These are phyloP conservation scores for Cnidoscolus chayamansa DNA, from an alignment of 441 rosid species.

Conservation along the genomic window DNA sequence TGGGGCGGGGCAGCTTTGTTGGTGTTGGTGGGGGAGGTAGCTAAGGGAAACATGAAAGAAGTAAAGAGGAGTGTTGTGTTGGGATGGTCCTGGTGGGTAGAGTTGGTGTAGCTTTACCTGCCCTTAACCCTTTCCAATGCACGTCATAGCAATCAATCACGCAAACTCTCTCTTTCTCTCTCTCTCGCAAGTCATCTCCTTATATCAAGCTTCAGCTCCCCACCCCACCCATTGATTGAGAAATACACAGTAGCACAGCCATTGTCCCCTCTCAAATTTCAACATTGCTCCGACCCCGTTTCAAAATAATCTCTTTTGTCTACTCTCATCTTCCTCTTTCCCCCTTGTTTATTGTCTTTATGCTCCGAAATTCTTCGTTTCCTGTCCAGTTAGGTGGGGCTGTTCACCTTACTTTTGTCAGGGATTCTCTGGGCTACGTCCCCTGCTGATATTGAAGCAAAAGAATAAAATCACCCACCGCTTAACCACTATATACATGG, in stretches of 20 bases:
- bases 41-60: slow-evolving; percentile 25
- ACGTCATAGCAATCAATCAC: slow-evolving; percentile 27
- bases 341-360: slow-evolving; percentile 22
- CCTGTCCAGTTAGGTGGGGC: slow-evolving; percentile 52
- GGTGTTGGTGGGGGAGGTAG: not conserved
- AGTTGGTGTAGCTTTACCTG: slow-evolving; percentile 30
- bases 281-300: slow-evolving; percentile 21
- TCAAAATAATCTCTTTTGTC: slow-evolving; percentile 14
- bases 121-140: slow-evolving; percentile 30
- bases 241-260: slow-evolving; percentile 42
- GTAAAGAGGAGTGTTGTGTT: slow-evolving; percentile 18
- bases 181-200: slow-evolving; percentile 10
- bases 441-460: not conserved
- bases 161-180: not conserved
- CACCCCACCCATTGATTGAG: slow-evolving; percentile 41
- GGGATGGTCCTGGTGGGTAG: slow-evolving; percentile 25
- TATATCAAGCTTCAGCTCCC: slow-evolving; percentile 21
- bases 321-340: slow-evolving; percentile 15
- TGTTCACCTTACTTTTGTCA: slow-evolving; percentile 58
- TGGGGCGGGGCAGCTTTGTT: not conserved
- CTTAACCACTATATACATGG: slow-evolving; percentile 15
- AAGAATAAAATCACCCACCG: slow-evolving; percentile 19
- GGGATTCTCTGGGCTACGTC: slow-evolving; percentile 25
- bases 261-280: slow-evolving; percentile 53
- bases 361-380: slow-evolving; percentile 22